A percentile compares a stretch with the other conserved stretches of the same genome.
phyloP scores from a whole-genome alignment of 768 basidiomycete species.

The Phanerodontia chrysosporium region DNA sequence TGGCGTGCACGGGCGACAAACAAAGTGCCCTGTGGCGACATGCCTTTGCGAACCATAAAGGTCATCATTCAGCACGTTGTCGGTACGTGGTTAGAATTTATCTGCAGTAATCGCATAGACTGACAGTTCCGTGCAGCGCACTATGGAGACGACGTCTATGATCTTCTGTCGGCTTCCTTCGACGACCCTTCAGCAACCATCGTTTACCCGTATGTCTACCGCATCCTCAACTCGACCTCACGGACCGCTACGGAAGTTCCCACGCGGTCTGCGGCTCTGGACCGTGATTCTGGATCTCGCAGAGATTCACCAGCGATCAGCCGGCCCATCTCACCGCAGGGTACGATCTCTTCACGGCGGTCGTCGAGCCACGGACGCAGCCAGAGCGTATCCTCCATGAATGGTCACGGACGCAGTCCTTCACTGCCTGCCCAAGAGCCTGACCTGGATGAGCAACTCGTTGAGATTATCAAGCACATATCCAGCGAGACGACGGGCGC shows the following conservation, averaged over 20 bases:
- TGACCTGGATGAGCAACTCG: slow-evolving; percentile 81
- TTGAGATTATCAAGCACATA: slow-evolving; percentile 80
- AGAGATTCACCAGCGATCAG: slow-evolving; percentile 59
- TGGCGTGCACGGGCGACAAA: slow-evolving; percentile 91
- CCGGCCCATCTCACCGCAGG: slow-evolving; percentile 69
- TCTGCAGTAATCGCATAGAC: slow-evolving; percentile 5
- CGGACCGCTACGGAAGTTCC: slow-evolving; percentile 40
- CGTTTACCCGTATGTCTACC: slow-evolving; percentile 92
- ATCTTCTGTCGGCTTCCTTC: slow-evolving; percentile 84
- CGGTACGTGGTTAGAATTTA: slow-evolving; percentile 50
- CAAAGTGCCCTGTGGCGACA: slow-evolving; percentile 92
- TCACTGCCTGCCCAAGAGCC: slow-evolving; percentile 68
- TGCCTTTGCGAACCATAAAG: slow-evolving; percentile 97
- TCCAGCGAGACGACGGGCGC: slow-evolving; percentile 87
- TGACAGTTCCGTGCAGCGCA: slow-evolving; percentile 47
- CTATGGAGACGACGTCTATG: slow-evolving; percentile 86
- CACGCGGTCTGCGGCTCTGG: slow-evolving; percentile 12
- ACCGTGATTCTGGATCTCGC: slow-evolving; percentile 36
- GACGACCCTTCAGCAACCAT: slow-evolving; percentile 97
- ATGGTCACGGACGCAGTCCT: slow-evolving; percentile 44
- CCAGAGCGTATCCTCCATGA: slow-evolving; percentile 59
- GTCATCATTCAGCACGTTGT: slow-evolving; percentile 97
- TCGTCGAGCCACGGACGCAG: slow-evolving; percentile 55
- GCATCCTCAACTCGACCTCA: slow-evolving; percentile 74
- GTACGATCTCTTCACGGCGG: slow-evolving; percentile 49